Base-by-base conservation (phyloP, 768 basidiomycete genomes). In the Trametes punicea region DNA sequence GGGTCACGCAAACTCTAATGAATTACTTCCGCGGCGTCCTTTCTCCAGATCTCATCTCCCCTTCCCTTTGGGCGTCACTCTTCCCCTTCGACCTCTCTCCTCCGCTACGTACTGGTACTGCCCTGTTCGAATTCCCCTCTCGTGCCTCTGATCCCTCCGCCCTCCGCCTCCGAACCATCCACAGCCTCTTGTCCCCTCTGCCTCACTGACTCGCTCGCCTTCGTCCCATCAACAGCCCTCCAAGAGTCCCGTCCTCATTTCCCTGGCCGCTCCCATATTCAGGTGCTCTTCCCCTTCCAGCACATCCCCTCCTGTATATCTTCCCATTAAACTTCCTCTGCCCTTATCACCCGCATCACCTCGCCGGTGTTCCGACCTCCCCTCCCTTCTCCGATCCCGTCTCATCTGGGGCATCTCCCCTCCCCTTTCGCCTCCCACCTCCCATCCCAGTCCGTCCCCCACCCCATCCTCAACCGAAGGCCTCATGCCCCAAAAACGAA, bases 1-100 rank as follows among this genome's bases (percentile, higher is more conserved):
- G 3, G 21, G 54, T 55, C 54, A 56, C 53, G 49, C 29, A 56
- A 53, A 41, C 33, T 36, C 59, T 61, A 26, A 62, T 44, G 46
- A 57, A 54, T 52, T 63, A 53, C 60, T 59, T 61, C 64, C 60
- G 62, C 60, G 58, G 58, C 58, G 48, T 38, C 40, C 11, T 18
- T 29, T 25, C 27, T 45, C n/a, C 34, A 21, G 36, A 29, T 56
- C 21, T 44, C 57, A 46, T 54, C 58, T 27, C 51, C 39, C 27
- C 34, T 33, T 45, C 57, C 30, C 33, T 36, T 46, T 33, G n/a
- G n/a, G n/a, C n/a, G 34, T 36, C 34, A 36, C 34, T 36, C 34
- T 31, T 27, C 47, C 50, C 49, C 23, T 57, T 59, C 47, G 55
- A 39, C 26, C 20, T 33, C 25, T 33, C 8, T 36, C 30, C 51